Conservation (phyloP, 2,329 filamentous ascomycete species). For the Aspergillus hortae region DNA sequence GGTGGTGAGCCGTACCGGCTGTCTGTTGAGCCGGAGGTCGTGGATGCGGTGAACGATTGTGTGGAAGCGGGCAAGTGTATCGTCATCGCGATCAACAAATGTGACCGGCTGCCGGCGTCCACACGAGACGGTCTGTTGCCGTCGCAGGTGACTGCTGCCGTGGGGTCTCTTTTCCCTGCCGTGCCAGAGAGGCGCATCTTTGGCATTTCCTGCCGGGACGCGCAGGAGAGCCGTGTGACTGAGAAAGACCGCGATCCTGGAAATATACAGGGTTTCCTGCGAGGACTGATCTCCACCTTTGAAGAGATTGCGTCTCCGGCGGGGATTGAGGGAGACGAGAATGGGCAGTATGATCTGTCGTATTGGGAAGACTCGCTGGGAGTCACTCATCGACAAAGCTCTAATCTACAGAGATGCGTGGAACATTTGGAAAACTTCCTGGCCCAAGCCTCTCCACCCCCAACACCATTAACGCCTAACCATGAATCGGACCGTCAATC, state of each 20-base stretch:
- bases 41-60: conserved; percentile 51
- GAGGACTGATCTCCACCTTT: conserved; percentile 66
- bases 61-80: conserved; percentile 49
- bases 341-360: conserved; percentile 53
- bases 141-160: conserved; percentile 30
- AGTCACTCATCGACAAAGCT: conserved; percentile 83
- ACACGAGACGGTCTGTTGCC: conserved; percentile 14
- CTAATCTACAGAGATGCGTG: conserved; percentile 72
- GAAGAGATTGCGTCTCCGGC: conserved; percentile 40
- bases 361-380: conserved; percentile 81
- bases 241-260: conserved; percentile 51
- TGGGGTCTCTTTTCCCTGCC: conserved; percentile 41
- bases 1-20: conserved; percentile 28
- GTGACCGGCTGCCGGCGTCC: conserved; percentile 44
- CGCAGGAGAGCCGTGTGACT: conserved; percentile 28
- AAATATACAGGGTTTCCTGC: conserved; percentile 65
- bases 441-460: conserved; percentile 45
- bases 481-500: conserved; percentile 9
- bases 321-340: conserved; percentile 29
- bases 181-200: conserved; percentile 49
- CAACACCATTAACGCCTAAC: conserved; percentile 12
- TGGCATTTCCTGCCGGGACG: conserved; percentile 70
- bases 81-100: conserved; percentile 61
- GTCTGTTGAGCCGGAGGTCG: conserved; percentile 54
- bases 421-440: conserved; percentile 71